Base-by-base conservation (phyloP, 1,284 basidiomycete species). In the Puccinia triticina region DNA sequence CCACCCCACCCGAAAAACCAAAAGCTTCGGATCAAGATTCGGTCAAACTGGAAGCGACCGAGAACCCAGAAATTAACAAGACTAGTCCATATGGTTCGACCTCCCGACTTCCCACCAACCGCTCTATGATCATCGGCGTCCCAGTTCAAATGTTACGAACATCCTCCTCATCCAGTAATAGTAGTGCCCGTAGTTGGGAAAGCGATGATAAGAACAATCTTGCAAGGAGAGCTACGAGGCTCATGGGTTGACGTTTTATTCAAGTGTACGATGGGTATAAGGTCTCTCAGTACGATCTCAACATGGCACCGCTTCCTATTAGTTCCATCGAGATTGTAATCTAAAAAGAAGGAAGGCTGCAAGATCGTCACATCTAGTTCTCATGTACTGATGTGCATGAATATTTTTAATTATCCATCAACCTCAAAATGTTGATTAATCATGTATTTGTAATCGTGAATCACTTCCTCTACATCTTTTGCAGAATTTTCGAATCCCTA, bases 61-160 rank as follows among this genome's bases (percentile, higher is more conserved):
- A 73, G 48, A 53, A 14, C 14, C 48, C 71, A 3, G 66, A 48
- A 69, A 48, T 48, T 18, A 48, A 43, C 1, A 43, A 48, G 66
- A 37, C 66, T 69, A 50, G 48, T 55, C 37, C 71, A 34, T 37
- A 55, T 53, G 50, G 8, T 55, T 21, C 50, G 29, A 73, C 32
- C 32, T 57, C 32, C 32, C 71, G 71, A 73, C 53, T 73, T 11
- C 71, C 71, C 18, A 73, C 71, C 21, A 73, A 40, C 32, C 71
- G 71, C 71, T 55, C 71, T 10, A 57, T 73, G 48, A 73, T 73
- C 71, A 40, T 73, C 71, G 71, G 71, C 32, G 23, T 73, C 50
- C 71, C 71, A n/a, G 71, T 73, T 29, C 71, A 53, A 73, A 73
- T 73, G 71, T 37, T 73, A 11, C 55, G 50, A 73, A 53, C 48